phyloP scores from a whole-genome alignment of 495 filamentous ascomycete genomes.

The Lentithecium fluviatile region DNA sequence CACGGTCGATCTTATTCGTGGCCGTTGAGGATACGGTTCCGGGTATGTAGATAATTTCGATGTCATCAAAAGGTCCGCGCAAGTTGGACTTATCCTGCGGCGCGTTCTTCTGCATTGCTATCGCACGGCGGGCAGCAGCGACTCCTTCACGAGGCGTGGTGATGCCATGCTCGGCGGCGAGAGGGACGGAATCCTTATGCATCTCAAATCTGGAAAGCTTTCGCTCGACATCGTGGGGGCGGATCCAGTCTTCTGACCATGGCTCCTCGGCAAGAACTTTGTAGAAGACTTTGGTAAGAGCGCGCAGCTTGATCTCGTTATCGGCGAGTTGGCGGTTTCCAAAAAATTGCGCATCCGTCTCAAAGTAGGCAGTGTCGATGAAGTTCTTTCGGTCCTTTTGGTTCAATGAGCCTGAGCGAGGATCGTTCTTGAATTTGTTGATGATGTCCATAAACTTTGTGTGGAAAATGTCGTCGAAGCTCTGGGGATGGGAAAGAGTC shows the following conservation, averaged over 20 bases:
- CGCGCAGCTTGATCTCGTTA: slow-evolving; percentile 26
- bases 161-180: slow-evolving; percentile 20
- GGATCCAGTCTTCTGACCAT: slow-evolving; percentile 34
- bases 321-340: slow-evolving; percentile 11
- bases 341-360: slow-evolving; percentile 21
- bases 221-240: slow-evolving; percentile 29
- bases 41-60: slow-evolving; percentile 35
- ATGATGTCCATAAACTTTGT: slow-evolving; percentile 15
- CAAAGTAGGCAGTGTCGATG: slow-evolving; percentile 16
- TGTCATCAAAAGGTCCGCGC: slow-evolving; percentile 31
- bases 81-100: neutral
- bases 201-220: slow-evolving; percentile 34
- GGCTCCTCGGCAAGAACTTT: slow-evolving; percentile 34
- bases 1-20: slow-evolving; percentile 29
- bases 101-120: neutral
- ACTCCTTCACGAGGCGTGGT: slow-evolving; percentile 23
- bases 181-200: slow-evolving; percentile 20
- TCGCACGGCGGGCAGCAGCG: slow-evolving; percentile 18
- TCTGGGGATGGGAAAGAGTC: neutral
- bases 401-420: slow-evolving; percentile 11
- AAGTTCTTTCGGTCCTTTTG: slow-evolving; percentile 17
- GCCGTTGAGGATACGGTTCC: slow-evolving; percentile 33
- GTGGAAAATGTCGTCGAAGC: slow-evolving; percentile 30
- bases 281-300: slow-evolving; percentile 30
- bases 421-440: slow-evolving; percentile 8